Evolutionary conservation across 139 green algal genomes (phyloP).

Genomic region (Chlamydomonas schloesseri): DNA sequence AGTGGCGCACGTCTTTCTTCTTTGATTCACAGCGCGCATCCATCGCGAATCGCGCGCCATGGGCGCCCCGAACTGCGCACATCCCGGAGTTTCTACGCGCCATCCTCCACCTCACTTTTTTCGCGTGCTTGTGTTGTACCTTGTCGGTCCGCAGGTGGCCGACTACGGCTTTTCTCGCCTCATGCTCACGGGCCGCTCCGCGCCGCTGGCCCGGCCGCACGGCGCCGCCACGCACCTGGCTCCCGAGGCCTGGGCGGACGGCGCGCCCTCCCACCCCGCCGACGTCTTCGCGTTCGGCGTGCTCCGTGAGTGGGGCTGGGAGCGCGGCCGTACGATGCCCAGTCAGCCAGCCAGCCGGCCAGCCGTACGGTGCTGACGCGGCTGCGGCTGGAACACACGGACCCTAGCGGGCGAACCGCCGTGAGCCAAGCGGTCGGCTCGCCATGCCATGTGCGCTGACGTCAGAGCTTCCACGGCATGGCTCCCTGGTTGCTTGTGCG

Average conservation of each 20-base stretch:
- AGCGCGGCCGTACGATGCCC: no score
- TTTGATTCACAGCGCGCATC: no score
- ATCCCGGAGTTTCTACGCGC: no score
- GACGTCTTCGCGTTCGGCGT: slow-evolving; percentile 19
- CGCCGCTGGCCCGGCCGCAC: neutral
- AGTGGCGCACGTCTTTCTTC: no score
- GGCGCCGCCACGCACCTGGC: slow-evolving; percentile 27
- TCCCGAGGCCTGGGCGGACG: slow-evolving; percentile 13
- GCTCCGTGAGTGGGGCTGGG: neutral
- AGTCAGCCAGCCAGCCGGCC: neutral
- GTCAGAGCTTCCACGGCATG: no score
- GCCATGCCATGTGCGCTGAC: neutral
- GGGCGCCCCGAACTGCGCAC: no score
- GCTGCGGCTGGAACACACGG: no score
- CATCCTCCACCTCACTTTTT: no score
- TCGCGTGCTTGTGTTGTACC: no score
- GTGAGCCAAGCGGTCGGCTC: no score
- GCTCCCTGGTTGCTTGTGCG: no score
- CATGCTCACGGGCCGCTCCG: neutral
- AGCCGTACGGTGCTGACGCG: neutral
- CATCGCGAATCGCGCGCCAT: no score
- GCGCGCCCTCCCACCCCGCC: neutral
- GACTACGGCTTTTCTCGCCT: slow-evolving; percentile 19
- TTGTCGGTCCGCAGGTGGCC: neutral
- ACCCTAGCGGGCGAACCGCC: neutral